Conservation (phyloP, 1,139 yeast genomes). For the Taphrina communis region DNA sequence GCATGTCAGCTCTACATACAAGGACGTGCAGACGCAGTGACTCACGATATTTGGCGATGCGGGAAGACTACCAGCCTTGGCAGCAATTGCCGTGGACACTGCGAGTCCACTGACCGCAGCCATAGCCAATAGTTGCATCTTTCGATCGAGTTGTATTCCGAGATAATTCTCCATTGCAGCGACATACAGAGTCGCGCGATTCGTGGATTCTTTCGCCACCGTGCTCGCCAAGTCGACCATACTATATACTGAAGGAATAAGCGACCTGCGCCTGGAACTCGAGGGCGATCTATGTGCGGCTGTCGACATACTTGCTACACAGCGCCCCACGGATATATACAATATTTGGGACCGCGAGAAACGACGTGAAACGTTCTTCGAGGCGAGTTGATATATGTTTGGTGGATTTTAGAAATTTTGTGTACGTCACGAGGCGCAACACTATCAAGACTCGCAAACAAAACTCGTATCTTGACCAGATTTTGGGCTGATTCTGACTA, state of each 20-base stretch:
- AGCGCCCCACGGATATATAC: no score
- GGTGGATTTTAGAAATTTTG: neutral
- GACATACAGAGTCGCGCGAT: slow-evolving; percentile 14
- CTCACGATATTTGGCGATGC: slow-evolving; percentile 6
- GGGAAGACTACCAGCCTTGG: slow-evolving; percentile 14
- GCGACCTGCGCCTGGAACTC: slow-evolving; percentile 6
- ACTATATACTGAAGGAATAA: neutral
- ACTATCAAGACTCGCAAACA: neutral
- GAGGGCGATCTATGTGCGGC: neutral
- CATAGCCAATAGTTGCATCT: slow-evolving; percentile 9
- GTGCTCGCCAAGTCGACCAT: slow-evolving; percentile 21
- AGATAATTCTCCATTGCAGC: slow-evolving; percentile 19
- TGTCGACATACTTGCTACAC: no score
- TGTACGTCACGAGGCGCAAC: slow-evolving; percentile 18
- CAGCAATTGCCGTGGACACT: slow-evolving; percentile 16
- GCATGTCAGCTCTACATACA: no score
- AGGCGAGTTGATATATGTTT: neutral
- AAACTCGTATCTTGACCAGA: neutral
- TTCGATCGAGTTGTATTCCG: neutral
- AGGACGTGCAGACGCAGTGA: neutral
- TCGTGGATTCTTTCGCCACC: slow-evolving; percentile 10
- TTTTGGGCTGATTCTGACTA: neutral
- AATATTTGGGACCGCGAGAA: no score
- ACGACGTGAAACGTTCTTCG: no score
- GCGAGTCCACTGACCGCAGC: slow-evolving; percentile 31